A percentile compares a stretch with the other conserved stretches of the same genome.
Conservation (phyloP, 257 asterid species). For the Solanum ossicruentum region DNA sequence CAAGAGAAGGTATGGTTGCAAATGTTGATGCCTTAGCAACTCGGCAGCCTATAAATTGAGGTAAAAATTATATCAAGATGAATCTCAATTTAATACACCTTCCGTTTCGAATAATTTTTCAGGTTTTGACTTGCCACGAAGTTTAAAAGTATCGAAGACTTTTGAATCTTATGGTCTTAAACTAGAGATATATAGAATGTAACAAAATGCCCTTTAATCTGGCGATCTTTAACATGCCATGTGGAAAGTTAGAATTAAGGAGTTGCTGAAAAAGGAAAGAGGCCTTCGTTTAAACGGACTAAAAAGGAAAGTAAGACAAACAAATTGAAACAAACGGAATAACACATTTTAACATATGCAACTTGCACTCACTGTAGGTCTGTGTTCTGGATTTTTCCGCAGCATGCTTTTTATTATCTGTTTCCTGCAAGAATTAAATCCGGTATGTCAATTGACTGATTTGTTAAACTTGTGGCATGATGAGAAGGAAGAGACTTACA, state of each 20-base stretch:
- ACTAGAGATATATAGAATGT: neutral
- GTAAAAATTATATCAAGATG: neutral
- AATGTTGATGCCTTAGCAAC: conserved; percentile 70
- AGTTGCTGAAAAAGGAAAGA: neutral
- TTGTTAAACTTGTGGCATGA: neutral
- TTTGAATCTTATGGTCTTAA: neutral
- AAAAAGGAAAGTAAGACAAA: neutral
- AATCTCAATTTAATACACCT: neutral
- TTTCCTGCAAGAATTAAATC: conserved; percentile 39
- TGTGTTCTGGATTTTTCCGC: conserved; percentile 79
- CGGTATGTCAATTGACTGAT: neutral
- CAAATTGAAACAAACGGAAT: neutral
- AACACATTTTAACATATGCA: neutral
- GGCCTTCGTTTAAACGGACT: neutral
- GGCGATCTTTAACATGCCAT: neutral
- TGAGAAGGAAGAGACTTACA: conserved; percentile 38
- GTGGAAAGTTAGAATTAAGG: neutral
- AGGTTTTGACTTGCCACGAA: neutral
- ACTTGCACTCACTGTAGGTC: conserved; percentile 65
- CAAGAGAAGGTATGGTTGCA: conserved; percentile 73
- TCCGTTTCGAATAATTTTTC: neutral
- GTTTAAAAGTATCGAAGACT: neutral
- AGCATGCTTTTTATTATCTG: conserved; percentile 91
- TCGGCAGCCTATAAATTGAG: conserved; percentile 61
- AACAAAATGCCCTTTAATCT: neutral